Conservation (phyloP, 805 yeast species). For the Maudiozyma turicensis region DNA sequence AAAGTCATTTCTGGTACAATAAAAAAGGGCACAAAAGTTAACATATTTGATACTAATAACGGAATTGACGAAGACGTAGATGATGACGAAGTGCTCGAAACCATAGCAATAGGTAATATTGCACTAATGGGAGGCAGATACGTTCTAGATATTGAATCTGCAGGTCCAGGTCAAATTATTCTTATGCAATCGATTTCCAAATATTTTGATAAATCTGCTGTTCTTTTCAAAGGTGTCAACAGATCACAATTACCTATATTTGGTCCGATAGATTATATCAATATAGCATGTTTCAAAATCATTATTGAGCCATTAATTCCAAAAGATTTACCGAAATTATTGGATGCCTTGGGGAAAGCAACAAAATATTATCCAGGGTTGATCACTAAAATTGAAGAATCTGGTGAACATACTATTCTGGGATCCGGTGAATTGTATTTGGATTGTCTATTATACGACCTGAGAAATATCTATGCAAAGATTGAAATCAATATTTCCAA, state of each 20-base stretch:
- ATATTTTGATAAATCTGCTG: conserved; percentile 46
- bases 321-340: conserved; percentile 62
- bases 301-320: conserved; percentile 79
- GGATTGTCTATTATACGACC: conserved; percentile 73
- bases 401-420: conserved; percentile 72
- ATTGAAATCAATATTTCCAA: conserved; percentile 75
- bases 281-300: conserved; percentile 53
- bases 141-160: conserved; percentile 41
- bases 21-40: conserved; percentile 36
- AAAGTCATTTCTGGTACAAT: conserved; percentile 56
- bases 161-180: conserved; percentile 59
- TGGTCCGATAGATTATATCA: conserved; percentile 33
- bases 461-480: conserved; percentile 52
- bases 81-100: conserved; percentile 37
- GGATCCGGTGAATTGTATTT: conserved; percentile 85
- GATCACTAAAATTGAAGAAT: conserved; percentile 67
- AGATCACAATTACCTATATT: conserved; percentile 4
- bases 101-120: conserved; percentile 29
- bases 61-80: conserved; percentile 29
- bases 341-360: conserved; percentile 57
- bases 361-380: conserved; percentile 57
- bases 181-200: conserved; percentile 55
- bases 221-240: conserved; percentile 33
- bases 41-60: conserved; percentile 38
- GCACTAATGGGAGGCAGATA: conserved; percentile 65